A percentile compares a stretch with the other conserved stretches of the same genome.
Conservation (phyloP, 1,284 basidiomycete genomes). For the Ustilago lituana region DNA sequence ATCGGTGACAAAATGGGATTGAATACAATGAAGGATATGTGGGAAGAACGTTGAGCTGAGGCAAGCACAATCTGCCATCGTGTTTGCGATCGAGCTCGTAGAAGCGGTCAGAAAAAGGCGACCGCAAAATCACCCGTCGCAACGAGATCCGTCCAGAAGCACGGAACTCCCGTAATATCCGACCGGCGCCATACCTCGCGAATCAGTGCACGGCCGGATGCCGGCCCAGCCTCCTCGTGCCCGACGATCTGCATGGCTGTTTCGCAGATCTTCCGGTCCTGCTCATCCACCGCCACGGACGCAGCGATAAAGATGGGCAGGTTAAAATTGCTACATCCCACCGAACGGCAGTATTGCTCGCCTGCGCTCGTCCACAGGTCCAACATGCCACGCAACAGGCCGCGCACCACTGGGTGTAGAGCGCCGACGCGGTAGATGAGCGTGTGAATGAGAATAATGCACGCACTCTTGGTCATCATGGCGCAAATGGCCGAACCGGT, state of each 20-base stretch:
- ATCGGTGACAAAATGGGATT: too few relatives aligned
- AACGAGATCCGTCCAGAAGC: constrained; percentile 37
- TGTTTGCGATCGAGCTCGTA: too few relatives aligned
- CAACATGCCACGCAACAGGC: constrained; percentile 18
- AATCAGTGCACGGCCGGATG: constrained; percentile 23
- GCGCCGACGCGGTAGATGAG: constrained; percentile 40
- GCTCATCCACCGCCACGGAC: constrained; percentile 26
- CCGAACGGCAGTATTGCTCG: constrained; percentile 29
- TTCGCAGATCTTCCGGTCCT: constrained; percentile 29
- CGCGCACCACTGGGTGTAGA: constrained; percentile 20
- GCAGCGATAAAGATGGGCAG: constrained; percentile 30
- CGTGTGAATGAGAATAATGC: constrained; percentile 30
- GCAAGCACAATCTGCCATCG: too few relatives aligned
- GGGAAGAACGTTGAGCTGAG: too few relatives aligned
- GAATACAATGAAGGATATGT: too few relatives aligned
- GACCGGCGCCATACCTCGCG: constrained; percentile 33
- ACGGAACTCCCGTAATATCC: constrained; percentile 27
- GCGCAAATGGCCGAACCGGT: constrained; percentile 33
- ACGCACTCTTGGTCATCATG: constrained; percentile 28
- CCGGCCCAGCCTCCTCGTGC: constrained; percentile 35
- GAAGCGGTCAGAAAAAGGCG: constrained; percentile 26
- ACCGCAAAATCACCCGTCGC: constrained; percentile 29
- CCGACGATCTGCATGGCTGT: constrained; percentile 40
- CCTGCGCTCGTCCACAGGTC: constrained; percentile 34
- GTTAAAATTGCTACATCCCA: constrained; percentile 42